Percentiles rank a stretch among this genome's conserved stretches.
Evolutionary conservation across 345 rosid species (phyloP).

Genomic region (Eucalyptus guilfoylei): DNA sequence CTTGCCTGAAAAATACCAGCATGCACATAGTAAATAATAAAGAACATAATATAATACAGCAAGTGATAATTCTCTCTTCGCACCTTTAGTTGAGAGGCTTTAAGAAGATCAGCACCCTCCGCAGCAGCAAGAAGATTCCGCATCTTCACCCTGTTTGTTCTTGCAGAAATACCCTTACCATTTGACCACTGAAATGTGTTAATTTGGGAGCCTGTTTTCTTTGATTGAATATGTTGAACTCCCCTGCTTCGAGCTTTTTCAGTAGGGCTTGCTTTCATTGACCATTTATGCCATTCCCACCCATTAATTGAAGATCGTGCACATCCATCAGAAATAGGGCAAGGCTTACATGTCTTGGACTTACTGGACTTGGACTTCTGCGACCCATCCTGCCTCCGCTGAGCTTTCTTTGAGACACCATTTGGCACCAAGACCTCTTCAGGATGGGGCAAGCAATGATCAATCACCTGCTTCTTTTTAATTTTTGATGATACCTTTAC

Average conservation of each 20-base stretch:
- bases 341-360: slow-evolving; percentile 21
- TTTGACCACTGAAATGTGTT: slow-evolving; percentile 31
- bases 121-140: slow-evolving; percentile 98
- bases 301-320: slow-evolving; percentile 90
- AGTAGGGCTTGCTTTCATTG: slow-evolving; percentile 62
- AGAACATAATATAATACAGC: neutral
- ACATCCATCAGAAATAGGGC: slow-evolving; percentile 78
- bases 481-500: slow-evolving; percentile 3
- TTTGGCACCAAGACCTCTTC: slow-evolving; percentile 18
- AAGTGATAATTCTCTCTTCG: neutral
- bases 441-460: slow-evolving; percentile 1
- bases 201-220: slow-evolving; percentile 31
- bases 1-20: slow-evolving; percentile 51
- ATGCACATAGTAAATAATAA: neutral
- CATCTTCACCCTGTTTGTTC: slow-evolving; percentile 90
- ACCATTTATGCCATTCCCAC: slow-evolving; percentile 95
- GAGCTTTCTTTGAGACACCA: slow-evolving; percentile 16
- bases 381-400: slow-evolving; percentile 6
- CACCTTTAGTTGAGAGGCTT: slow-evolving; percentile 91
- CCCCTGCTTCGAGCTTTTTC: slow-evolving; percentile 83
- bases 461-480: slow-evolving; percentile 38
- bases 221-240: slow-evolving; percentile 15
- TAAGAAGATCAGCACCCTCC: slow-evolving; percentile 93
- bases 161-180: slow-evolving; percentile 75
- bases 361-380: slow-evolving; percentile 16